Conservation (phyloP, 1,284 basidiomycete species). For the Cryptococcus sp. region DNA sequence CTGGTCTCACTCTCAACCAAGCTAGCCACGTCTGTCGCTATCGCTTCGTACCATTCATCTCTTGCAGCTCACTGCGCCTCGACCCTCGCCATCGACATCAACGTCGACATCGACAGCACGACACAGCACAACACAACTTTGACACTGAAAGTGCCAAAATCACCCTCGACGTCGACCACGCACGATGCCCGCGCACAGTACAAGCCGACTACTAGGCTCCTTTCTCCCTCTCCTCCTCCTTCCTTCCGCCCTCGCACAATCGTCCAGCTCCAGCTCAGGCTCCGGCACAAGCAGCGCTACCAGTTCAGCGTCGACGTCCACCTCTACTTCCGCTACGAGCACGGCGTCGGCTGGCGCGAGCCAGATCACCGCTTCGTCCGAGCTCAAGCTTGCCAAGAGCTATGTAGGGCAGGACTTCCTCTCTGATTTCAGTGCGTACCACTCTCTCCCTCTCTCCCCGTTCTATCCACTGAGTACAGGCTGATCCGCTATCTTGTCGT, state of each 20-base stretch:
- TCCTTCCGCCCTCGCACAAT: not conserved
- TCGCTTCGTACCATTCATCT: too few species aligned
- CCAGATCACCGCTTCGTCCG: conserved; percentile 9
- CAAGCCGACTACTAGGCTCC: not conserved
- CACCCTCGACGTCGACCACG: too few species aligned
- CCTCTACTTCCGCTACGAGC: not conserved
- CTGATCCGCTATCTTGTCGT: not conserved
- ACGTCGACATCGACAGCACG: too few species aligned
- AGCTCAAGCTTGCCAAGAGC: conserved; percentile 42
- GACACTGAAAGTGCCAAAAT: too few species aligned
- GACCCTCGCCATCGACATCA: too few species aligned
- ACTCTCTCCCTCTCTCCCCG: not conserved
- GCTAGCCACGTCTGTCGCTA: too few species aligned
- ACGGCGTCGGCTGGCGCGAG: not conserved
- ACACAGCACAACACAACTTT: too few species aligned
- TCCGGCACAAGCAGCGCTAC: not conserved
- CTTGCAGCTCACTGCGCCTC: too few species aligned
- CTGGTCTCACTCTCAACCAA: too few species aligned
- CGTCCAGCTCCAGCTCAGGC: too few species aligned
- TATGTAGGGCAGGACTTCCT: conserved; percentile 42
- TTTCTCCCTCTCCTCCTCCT: not conserved
- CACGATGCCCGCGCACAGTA: too few species aligned
- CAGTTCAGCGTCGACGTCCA: not conserved
- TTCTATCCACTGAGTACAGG: not conserved
- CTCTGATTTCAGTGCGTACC: conserved; percentile 40